These are phyloP conservation scores for Lactarius hatsudake DNA, from an alignment of 768 basidiomycete species.

Conservation along the genomic window DNA sequence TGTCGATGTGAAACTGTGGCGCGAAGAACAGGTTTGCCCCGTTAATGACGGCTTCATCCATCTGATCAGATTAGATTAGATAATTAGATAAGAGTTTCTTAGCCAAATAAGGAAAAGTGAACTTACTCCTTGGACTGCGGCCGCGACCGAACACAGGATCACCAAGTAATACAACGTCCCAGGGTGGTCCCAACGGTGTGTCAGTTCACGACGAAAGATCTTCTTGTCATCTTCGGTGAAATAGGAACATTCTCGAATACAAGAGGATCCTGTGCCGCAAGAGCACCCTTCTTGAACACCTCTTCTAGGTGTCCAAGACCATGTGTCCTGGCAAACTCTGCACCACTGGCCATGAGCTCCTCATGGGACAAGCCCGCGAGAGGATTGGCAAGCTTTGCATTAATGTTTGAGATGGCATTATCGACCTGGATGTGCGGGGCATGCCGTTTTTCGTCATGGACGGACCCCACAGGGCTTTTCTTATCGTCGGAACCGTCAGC, in stretches of 20 bases:
- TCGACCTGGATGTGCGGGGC: constrained; percentile 31
- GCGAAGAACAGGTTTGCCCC: constrained; percentile 58
- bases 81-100: constrained; percentile 5
- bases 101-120: constrained; percentile 17
- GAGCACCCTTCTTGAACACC: constrained; percentile 63
- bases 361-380: constrained; percentile 58
- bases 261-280: constrained; percentile 66
- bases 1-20: constrained; percentile 52
- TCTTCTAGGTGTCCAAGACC: constrained; percentile 39
- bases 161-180: constrained; percentile 48
- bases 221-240: constrained; percentile 46
- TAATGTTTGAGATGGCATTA: constrained; percentile 39
- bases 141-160: constrained; percentile 64
- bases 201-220: constrained; percentile 45
- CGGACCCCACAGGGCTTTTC: constrained; percentile 25
- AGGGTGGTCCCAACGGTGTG: constrained; percentile 51
- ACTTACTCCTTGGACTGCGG: constrained; percentile 68
- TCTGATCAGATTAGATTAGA: constrained; percentile 28
- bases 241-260: constrained; percentile 40
- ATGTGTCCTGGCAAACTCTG: constrained; percentile 52
- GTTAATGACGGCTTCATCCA: constrained; percentile 57
- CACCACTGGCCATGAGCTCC: constrained; percentile 57
- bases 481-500: constrained; percentile 14
- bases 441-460: constrained; percentile 30
- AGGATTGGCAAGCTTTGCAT: constrained; percentile 54